phyloP scores from a whole-genome alignment of 1,284 basidiomycete genomes.

The Sanghuangporus sanghuang region DNA sequence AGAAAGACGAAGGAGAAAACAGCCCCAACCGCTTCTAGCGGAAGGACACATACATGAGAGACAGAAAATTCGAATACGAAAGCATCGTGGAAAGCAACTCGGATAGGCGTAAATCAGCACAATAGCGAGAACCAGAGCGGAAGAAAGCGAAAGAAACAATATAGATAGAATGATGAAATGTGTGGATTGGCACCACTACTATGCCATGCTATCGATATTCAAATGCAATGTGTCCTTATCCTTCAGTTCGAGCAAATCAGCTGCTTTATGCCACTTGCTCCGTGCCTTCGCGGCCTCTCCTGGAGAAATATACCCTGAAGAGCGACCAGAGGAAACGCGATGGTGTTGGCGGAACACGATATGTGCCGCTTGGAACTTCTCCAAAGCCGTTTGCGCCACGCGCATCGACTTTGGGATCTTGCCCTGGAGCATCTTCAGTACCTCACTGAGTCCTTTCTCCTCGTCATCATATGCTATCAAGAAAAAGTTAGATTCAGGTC shows the following conservation, averaged over 20 bases:
- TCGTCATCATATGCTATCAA: slow-evolving; percentile 6
- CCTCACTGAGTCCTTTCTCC: not conserved
- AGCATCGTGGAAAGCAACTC: too few relatives aligned
- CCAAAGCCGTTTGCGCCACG: not conserved
- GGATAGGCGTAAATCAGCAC: too few relatives aligned
- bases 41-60: too few relatives aligned
- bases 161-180: not conserved
- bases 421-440: slow-evolving; percentile 1
- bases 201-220: not conserved
- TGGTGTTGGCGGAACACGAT: slow-evolving; percentile 1
- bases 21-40: too few relatives aligned
- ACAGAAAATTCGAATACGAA: too few relatives aligned
- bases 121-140: not conserved
- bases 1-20: too few relatives aligned
- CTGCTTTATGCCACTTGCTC: slow-evolving; percentile 1
- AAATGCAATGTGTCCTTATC: not conserved
- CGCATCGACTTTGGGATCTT: slow-evolving; percentile 2
- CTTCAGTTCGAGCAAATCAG: not conserved
- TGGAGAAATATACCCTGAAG: not conserved
- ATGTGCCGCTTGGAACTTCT: slow-evolving; percentile 5
- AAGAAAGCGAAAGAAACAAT: not conserved
- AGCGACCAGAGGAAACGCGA: not conserved
- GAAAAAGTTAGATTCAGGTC: not conserved
- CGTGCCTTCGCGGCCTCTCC: slow-evolving; percentile 9
- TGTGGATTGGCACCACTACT: not conserved